Evolutionary conservation across 495 filamentous ascomycete species (phyloP).

Genomic region (Rhizodiscina lignyota): DNA sequence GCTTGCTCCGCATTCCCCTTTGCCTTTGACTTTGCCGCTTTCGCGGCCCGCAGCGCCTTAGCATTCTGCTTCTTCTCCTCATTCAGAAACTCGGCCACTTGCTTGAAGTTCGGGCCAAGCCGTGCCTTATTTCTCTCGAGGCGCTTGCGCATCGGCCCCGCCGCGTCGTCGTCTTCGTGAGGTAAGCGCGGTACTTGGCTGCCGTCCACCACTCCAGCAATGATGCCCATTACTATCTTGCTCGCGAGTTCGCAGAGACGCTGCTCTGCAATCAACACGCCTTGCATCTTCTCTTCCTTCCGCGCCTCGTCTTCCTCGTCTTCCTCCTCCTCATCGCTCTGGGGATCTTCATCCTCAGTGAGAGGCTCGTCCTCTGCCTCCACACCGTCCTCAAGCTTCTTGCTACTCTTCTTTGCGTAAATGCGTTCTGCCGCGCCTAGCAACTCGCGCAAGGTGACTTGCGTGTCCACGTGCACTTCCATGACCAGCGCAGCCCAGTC

Average conservation of each 20-base stretch:
- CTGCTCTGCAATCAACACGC: background rate
- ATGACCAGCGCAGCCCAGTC: background rate
- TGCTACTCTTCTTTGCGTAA: background rate
- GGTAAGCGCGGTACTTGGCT: background rate
- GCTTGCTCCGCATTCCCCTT: slow-evolving; percentile 23
- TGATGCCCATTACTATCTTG: background rate
- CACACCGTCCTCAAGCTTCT: background rate
- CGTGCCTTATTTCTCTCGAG: slow-evolving; percentile 34
- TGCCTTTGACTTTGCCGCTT: slow-evolving; percentile 26
- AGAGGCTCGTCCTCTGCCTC: background rate
- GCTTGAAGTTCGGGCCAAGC: slow-evolving; percentile 60
- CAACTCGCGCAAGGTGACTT: background rate
- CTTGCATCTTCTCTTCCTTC: background rate
- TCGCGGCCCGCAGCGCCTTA: slow-evolving; percentile 4
- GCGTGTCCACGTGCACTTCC: background rate
- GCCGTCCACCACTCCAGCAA: background rate
- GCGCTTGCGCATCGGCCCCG: background rate
- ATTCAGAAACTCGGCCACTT: slow-evolving; percentile 59
- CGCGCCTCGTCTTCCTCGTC: background rate
- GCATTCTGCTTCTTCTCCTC: slow-evolving; percentile 30
- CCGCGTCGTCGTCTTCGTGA: background rate
- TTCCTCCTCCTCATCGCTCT: slow-evolving; percentile 1
- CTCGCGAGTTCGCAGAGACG: background rate
- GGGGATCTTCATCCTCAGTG: background rate
- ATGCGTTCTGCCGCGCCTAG: slow-evolving; percentile 1